These are phyloP conservation scores for Amphirosellinia nigrospora DNA, from an alignment of 495 filamentous ascomycete species.

Conservation along the genomic window DNA sequence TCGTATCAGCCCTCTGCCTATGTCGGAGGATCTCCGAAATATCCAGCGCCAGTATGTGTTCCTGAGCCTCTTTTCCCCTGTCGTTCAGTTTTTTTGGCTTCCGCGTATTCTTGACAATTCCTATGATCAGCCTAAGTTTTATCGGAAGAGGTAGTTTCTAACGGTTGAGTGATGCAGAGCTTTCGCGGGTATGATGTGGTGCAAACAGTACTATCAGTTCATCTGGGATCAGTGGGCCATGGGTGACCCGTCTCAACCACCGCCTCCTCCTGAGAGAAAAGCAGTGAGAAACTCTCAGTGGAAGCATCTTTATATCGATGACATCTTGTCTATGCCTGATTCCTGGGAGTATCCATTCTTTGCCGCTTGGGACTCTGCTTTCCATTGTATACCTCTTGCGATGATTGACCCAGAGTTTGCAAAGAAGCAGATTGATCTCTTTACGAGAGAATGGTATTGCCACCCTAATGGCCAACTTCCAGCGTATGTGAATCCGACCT, in stretches of 20 bases:
- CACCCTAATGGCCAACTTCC: slow-evolving; percentile 95
- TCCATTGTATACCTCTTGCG: slow-evolving; percentile 92
- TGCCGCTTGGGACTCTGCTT: slow-evolving; percentile 95
- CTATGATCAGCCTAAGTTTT: not conserved
- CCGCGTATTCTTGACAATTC: not conserved
- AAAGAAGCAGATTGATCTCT: slow-evolving; percentile 94
- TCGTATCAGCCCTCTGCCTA: slow-evolving; percentile 88
- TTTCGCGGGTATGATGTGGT: slow-evolving; percentile 96
- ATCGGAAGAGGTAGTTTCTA: not conserved
- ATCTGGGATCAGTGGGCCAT: slow-evolving; percentile 98
- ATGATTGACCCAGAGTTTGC: slow-evolving; percentile 98
- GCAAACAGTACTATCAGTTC: slow-evolving; percentile 95
- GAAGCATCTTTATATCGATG: slow-evolving; percentile 92
- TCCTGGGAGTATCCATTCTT: slow-evolving; percentile 99
- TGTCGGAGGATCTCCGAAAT: slow-evolving; percentile 92
- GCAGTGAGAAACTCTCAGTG: slow-evolving; percentile 84
- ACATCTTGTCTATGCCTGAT: slow-evolving; percentile 95
- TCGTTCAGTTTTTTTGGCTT: too few species aligned
- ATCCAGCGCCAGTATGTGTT: slow-evolving; percentile 75
- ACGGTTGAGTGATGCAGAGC: slow-evolving; percentile 46
- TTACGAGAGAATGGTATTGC: slow-evolving; percentile 99
- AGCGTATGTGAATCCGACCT: slow-evolving; percentile 37
- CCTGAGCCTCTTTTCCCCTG: not conserved
- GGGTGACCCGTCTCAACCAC: slow-evolving; percentile 72
- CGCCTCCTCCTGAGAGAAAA: slow-evolving; percentile 82